Evolutionary conservation across 495 filamentous ascomycete species (phyloP), one percentile per base, ranked within the genome.

Genomic region (Penicillium desertorum): DNA sequence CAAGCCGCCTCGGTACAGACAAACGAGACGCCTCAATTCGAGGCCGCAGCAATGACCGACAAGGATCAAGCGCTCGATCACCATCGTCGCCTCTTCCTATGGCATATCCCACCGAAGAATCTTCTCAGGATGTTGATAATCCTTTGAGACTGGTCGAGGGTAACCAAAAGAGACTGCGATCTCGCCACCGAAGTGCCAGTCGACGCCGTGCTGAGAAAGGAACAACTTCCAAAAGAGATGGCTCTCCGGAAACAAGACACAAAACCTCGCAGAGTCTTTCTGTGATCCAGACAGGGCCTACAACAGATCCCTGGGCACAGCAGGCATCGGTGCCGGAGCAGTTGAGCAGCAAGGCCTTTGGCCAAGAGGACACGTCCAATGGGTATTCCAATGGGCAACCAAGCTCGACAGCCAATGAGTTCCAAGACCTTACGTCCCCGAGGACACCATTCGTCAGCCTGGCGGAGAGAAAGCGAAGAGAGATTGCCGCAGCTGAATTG

Each of bases 61-160:
- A 81, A 25, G 78, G 77, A 3, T 84, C 87, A 25, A 57, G 72
- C n/a, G 75, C 78, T 45, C 74, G 88, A 41, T 96, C 92, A 3
- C 90, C 92, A 29, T 90, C 91, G 0, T 91, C 88, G 3, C 90
- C 92, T 17, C 70, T 91, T 42, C 90, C 90, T 17, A 87, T 91
- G 75, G 76, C 80, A 10, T 62, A 77, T 4, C 58, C 76, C 67
- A 58, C 69, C 53, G 59, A 72, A 45, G 51, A 63, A 51, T 5
- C 71, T 62, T 49, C 65, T 62, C 52, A 65, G 60, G 71, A 82
- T 19, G 56, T 51, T 0, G 82, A 88, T 42, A 84, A 87, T 32
- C 85, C 86, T 10, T 76, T 89, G 56, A 74, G 79, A 34, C 72
- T 81, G 47, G 87, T 88, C 7, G 56, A 83, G 25, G 80, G 81